These are phyloP conservation scores for Heliamphora pulchella DNA, from an alignment of 179 eudicot species.

Conservation along the genomic window DNA sequence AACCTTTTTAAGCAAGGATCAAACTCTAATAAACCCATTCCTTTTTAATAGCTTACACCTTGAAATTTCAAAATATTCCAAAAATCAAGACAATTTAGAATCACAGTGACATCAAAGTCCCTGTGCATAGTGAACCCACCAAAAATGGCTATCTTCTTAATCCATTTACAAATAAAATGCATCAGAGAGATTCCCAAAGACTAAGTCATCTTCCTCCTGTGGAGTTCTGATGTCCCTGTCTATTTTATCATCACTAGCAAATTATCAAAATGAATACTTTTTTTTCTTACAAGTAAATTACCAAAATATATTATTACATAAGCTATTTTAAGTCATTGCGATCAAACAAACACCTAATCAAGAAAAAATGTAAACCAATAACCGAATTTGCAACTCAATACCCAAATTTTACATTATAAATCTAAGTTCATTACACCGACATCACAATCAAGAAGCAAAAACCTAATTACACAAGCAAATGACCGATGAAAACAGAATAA, in stretches of 20 bases:
- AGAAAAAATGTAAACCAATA: no score
- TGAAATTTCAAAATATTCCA: neutral
- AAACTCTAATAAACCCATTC: neutral
- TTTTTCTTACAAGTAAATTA: no score
- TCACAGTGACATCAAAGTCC: neutral
- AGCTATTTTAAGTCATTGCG: neutral
- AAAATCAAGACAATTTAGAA: neutral
- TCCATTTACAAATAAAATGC: neutral
- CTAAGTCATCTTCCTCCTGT: conserved; percentile 8
- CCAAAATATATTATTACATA: neutral
- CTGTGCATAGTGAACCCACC: neutral
- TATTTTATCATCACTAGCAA: conserved; percentile 13
- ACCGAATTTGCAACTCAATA: no score
- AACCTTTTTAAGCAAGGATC: neutral
- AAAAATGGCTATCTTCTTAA: no score
- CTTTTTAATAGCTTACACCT: neutral
- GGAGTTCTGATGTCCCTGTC: conserved; percentile 15
- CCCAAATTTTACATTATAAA: no score
- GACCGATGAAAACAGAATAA: no score
- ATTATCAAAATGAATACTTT: neutral
- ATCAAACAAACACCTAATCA: no score
- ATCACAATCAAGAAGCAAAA: neutral
- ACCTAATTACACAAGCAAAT: neutral
- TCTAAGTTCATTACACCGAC: no score
- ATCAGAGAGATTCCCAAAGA: conserved; percentile 18